Evolutionary conservation across 2,329 filamentous ascomycete species (phyloP), one percentile per base, ranked within the genome.

Genomic region (Stagonosporopsis vannaccii): DNA sequence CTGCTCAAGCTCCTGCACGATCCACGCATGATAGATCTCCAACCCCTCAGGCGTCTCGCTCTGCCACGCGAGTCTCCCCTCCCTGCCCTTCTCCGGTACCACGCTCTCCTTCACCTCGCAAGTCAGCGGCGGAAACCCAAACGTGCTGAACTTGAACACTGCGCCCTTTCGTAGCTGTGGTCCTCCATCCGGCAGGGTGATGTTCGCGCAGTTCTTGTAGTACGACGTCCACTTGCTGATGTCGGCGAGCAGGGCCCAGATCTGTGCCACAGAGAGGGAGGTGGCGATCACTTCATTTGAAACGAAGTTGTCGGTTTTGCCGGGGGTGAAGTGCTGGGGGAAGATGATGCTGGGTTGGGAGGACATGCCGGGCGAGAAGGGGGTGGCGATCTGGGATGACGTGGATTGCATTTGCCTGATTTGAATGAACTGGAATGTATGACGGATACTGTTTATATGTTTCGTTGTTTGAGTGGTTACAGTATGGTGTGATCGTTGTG

Each of bases 291-390:
- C 60, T 59, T 76, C 74, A 60, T 76, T 76, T 45, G 66, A 65
- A 40, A 75, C 65, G 52, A 70, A 76, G 60, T 76, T 75, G 61
- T 75, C 70, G 17, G 74, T 76, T 33, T 69, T 76, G 23, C 74
- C 73, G 0, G 74, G 74, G n/a, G 70, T 56, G 57, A 66, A 75
- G 32, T 65, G 58, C 1, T 42, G 9, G 17, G 74, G 72, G 71
- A 72, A 75, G 54, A 67, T 58, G 53, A 75, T 75, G 51, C 71
- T 22, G 28, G 48, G 39, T 26, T 48, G 48, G 11, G 30, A 15
- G 5, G 47, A 37, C 42, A 47, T 39, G 37, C 19, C 9, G 6
- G 22, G 19, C 12, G 37, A 35, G 39, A 33, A 49, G n/a, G 37
- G 32, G 12, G 7, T 42, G 37, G 30, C 22, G 17, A 25, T 35